Conservation (phyloP, 768 basidiomycete genomes). For the Butyriboletus loyo region DNA sequence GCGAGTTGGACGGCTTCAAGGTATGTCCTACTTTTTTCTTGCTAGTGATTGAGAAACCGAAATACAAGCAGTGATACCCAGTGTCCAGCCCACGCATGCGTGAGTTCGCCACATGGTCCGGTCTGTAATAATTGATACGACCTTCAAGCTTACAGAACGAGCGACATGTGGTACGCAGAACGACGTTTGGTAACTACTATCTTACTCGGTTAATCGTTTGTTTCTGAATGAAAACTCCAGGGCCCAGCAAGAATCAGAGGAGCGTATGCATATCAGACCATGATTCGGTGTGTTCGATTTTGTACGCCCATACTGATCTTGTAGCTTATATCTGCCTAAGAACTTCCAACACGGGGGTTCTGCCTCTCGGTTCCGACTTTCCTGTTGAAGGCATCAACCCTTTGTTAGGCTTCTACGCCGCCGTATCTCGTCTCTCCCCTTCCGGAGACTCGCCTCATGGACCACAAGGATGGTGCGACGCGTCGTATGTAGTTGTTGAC, state of each 20-base stretch:
- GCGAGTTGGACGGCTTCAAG: conserved; percentile 68
- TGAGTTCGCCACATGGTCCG: conserved; percentile 35
- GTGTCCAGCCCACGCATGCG: conserved; percentile 93
- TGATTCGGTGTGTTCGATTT: conserved; percentile 53
- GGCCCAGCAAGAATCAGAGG: conserved; percentile 80
- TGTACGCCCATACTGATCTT: not conserved
- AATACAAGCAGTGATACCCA: conserved; percentile 67
- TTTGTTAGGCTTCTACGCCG: conserved; percentile 86
- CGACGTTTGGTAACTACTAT: conserved; percentile 54
- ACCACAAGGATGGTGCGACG: conserved; percentile 68
- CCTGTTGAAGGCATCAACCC: conserved; percentile 92
- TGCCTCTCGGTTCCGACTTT: conserved; percentile 91
- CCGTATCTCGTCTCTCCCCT: conserved; percentile 66
- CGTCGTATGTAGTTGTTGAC: not conserved
- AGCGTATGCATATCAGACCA: conserved; percentile 85
- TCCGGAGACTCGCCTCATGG: conserved; percentile 84
- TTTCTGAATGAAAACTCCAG: conserved; percentile 34
- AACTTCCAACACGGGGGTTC: conserved; percentile 47
- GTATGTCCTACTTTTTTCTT: conserved; percentile 37
- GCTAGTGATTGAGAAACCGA: not conserved
- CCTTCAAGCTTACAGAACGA: conserved; percentile 48
- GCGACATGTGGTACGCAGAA: conserved; percentile 93
- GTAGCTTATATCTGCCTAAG: conserved; percentile 28
- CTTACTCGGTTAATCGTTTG: not conserved
- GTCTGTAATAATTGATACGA: not conserved